phyloP scores from a whole-genome alignment of 1,139 yeast species.

The Hemisphaericaspora xylanilytica region DNA sequence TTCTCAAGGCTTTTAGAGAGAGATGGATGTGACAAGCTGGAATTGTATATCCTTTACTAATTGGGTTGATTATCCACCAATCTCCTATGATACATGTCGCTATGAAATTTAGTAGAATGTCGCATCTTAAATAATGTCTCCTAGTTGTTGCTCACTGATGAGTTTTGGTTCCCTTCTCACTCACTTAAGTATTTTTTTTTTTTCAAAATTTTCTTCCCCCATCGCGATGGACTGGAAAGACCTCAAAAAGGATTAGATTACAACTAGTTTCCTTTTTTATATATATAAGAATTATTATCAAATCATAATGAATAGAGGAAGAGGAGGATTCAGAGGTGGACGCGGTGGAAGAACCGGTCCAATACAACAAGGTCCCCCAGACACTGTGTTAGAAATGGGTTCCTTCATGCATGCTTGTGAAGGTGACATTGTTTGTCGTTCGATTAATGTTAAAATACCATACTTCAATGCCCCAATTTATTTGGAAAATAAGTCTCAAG shows the following conservation, averaged over 20 bases:
- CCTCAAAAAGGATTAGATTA: neutral
- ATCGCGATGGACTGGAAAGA: neutral
- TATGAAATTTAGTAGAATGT: no score
- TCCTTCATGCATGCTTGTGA: conserved; percentile 89
- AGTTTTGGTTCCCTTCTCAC: neutral
- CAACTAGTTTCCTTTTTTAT: neutral
- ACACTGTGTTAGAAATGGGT: conserved; percentile 92
- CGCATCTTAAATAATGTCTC: neutral
- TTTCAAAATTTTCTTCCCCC: conserved; percentile 2
- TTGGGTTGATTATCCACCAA: neutral
- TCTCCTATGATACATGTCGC: no score
- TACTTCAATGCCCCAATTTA: conserved; percentile 98
- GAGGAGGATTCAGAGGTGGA: conserved; percentile 73
- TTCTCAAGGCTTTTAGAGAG: no score
- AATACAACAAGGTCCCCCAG: conserved; percentile 88
- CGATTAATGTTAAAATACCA: conserved; percentile 91
- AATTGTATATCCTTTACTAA: no score
- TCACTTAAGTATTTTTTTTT: neutral
- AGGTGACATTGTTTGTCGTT: conserved; percentile 95
- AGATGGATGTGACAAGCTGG: no score
- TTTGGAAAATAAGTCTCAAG: conserved; percentile 89
- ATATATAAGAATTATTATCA: conserved; percentile 3
- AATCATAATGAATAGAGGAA: conserved; percentile 53
- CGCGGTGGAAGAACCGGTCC: conserved; percentile 57
- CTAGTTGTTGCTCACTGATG: no score